phyloP scores from a whole-genome alignment of 139 green algal genomes.

The Tetraselmis chui region DNA sequence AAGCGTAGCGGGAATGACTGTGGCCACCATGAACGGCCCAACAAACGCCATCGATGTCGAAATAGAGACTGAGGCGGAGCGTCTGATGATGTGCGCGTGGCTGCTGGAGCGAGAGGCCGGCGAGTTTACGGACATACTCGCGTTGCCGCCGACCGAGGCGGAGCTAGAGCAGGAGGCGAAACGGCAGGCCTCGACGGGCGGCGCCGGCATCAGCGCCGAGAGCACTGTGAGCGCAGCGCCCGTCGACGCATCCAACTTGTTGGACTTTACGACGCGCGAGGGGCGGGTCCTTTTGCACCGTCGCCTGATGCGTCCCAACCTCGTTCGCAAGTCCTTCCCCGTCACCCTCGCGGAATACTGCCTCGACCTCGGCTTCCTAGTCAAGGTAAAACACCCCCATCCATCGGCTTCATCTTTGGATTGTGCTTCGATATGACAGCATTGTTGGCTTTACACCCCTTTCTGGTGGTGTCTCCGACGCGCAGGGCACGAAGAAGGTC shows the following conservation, averaged over 20 bases:
- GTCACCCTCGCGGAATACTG: conserved; percentile 47
- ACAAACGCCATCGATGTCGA: conserved; percentile 15
- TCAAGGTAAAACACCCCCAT: conserved; percentile 66
- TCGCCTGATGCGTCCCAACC: background rate
- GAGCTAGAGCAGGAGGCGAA: background rate
- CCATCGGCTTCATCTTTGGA: too few relatives aligned
- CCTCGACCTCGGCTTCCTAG: conserved; percentile 69
- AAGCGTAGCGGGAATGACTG: background rate
- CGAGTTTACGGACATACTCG: background rate
- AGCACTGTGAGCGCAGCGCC: background rate
- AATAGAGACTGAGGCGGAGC: conserved; percentile 59
- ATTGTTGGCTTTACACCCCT: too few relatives aligned
- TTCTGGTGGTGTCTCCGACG: too few relatives aligned
- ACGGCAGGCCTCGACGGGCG: too few relatives aligned
- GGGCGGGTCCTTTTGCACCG: background rate
- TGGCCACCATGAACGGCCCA: background rate
- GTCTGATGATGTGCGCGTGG: conserved; percentile 37
- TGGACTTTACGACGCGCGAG: conserved; percentile 1
- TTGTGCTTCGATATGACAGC: too few relatives aligned
- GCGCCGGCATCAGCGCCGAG: background rate
- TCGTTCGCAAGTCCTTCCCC: background rate
- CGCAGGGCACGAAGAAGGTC: conserved; percentile 1
- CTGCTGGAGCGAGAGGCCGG: conserved; percentile 28
- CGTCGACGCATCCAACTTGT: background rate
- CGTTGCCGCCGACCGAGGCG: background rate